Conservation (phyloP, 2,329 filamentous ascomycete genomes). For the Beauveria bassiana region DNA sequence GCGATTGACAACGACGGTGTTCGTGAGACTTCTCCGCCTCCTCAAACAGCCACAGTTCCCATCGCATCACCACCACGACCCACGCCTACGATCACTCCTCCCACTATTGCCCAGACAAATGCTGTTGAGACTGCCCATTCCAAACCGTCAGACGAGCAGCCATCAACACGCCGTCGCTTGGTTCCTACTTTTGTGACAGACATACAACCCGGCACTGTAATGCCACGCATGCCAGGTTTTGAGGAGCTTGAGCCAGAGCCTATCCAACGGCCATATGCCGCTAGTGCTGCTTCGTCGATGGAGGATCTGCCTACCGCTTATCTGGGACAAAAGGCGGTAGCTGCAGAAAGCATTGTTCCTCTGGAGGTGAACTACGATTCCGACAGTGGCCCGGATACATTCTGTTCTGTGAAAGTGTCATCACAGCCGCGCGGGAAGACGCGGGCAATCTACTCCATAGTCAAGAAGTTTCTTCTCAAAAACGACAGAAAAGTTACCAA, state of each 20-base stretch:
- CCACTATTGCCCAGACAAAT: not conserved
- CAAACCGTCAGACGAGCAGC: not conserved
- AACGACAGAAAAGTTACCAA: conserved; percentile 18
- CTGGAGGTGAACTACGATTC: not conserved
- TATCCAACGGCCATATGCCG: not conserved
- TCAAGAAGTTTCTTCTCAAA: conserved; percentile 33
- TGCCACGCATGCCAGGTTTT: conserved; percentile 4
- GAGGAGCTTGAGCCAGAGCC: not conserved
- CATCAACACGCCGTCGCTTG: conserved; percentile 21
- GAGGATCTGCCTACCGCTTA: conserved; percentile 23
- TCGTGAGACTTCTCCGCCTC: not conserved
- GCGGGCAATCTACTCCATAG: conserved; percentile 32
- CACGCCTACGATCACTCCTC: not conserved
- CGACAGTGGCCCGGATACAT: not conserved
- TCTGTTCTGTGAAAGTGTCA: not conserved
- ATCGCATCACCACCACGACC: not conserved
- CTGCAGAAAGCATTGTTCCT: conserved; percentile 14
- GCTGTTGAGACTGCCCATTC: not conserved
- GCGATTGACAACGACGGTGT: not conserved
- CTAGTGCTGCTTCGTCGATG: not conserved
- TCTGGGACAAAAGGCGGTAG: conserved; percentile 27
- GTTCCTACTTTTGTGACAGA: conserved; percentile 19
- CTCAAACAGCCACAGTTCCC: not conserved
- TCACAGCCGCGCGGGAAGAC: conserved; percentile 34
- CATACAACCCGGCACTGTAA: conserved; percentile 13